Conservation (phyloP, 2,329 filamentous ascomycete genomes). For the Penicillium sp. region DNA sequence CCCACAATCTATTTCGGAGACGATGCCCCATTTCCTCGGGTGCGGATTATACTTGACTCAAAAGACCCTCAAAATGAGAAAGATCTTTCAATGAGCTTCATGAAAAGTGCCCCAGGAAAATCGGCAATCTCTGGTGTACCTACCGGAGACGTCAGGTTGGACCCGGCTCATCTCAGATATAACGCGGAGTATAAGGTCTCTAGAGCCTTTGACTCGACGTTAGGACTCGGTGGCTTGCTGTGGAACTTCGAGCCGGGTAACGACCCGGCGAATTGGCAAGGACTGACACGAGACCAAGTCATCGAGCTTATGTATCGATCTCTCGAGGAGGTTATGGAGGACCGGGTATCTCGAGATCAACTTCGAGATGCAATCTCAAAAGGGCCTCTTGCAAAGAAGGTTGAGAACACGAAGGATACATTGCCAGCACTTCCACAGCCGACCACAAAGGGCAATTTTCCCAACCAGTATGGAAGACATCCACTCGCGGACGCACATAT, state of each 20-base stretch:
- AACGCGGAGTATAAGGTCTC: not conserved
- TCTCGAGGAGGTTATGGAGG: not conserved
- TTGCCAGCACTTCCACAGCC: conserved; percentile 19
- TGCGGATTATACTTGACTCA: conserved; percentile 6
- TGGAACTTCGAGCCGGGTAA: not conserved
- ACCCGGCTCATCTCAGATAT: not conserved
- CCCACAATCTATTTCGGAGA: conserved; percentile 12
- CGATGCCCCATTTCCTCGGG: conserved; percentile 10
- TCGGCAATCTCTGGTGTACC: not conserved
- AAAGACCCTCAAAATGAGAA: not conserved
- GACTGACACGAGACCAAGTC: not conserved
- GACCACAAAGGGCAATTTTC: conserved; percentile 8
- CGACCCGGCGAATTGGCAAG: not conserved
- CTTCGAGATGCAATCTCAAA: not conserved
- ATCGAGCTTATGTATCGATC: not conserved
- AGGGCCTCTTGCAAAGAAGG: not conserved
- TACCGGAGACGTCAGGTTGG: not conserved
- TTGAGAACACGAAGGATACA: conserved; percentile 16
- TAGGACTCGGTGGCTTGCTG: not conserved
- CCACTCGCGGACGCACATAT: not conserved
- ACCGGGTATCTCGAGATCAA: not conserved
- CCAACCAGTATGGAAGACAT: not conserved
- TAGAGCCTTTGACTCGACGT: not conserved
- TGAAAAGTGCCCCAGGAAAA: not conserved
- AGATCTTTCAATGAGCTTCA: not conserved